Percentiles rank a stretch among this genome's conserved stretches.
Conservation (phyloP, 2,329 filamentous ascomycete genomes). For the Grosmannia clavigera region DNA sequence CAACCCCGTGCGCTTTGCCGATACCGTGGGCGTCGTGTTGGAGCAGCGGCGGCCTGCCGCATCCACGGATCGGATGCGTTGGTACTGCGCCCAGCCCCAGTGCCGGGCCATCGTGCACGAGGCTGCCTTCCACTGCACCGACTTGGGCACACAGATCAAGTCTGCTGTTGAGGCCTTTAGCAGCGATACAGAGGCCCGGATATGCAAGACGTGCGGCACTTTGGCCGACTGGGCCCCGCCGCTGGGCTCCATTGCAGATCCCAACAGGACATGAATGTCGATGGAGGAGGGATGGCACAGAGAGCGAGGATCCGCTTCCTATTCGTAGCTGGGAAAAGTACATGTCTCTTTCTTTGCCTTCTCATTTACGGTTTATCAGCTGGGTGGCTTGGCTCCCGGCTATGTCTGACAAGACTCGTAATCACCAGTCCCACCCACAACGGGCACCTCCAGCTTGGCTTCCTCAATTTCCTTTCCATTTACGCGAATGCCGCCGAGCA, state of each 20-base stretch:
- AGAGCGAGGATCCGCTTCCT: neutral
- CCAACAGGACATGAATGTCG: conserved; percentile 33
- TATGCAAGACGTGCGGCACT: conserved; percentile 63
- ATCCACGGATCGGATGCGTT: conserved; percentile 65
- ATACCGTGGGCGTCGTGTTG: conserved; percentile 88
- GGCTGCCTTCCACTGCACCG: conserved; percentile 73
- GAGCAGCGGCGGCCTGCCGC: conserved; percentile 67
- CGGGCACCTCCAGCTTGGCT: conserved; percentile 69
- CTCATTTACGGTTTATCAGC: neutral
- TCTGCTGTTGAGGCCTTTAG: conserved; percentile 75
- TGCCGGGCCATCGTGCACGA: conserved; percentile 72
- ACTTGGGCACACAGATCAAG: conserved; percentile 92
- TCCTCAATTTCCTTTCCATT: conserved; percentile 74
- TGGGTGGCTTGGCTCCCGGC: neutral
- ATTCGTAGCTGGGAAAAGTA: neutral
- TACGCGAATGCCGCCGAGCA: conserved; percentile 72
- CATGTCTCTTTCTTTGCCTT: neutral
- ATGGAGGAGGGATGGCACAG: neutral
- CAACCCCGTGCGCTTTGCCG: conserved; percentile 82
- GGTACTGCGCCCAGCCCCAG: conserved; percentile 51
- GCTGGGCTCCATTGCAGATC: conserved; percentile 45
- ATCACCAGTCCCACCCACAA: conserved; percentile 64
- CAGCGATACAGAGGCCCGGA: conserved; percentile 52
- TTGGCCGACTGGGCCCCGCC: conserved; percentile 47
- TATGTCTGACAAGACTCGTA: conserved; percentile 69